Conservation (phyloP, 805 yeast genomes). For the Zygoascus bituminiphila region DNA sequence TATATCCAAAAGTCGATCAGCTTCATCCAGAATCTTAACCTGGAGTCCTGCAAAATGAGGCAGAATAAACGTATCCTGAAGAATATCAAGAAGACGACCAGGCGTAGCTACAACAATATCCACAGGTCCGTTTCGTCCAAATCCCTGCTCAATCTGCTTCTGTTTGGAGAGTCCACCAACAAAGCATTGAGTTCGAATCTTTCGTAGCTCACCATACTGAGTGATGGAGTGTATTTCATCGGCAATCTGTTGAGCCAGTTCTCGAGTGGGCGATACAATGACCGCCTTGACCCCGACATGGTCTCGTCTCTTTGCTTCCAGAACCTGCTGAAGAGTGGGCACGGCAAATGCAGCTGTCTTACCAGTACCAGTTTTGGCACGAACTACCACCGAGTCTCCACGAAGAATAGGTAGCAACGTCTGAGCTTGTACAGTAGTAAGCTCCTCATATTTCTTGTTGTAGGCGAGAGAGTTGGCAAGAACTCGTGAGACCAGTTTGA, state of each 20-base stretch:
- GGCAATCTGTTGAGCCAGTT: slow-evolving; percentile 75
- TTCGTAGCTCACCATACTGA: slow-evolving; percentile 26
- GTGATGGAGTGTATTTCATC: slow-evolving; percentile 48
- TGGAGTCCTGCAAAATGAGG: slow-evolving; percentile 45
- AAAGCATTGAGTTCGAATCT: slow-evolving; percentile 40
- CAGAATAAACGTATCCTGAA: slow-evolving; percentile 38
- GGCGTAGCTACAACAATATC: slow-evolving; percentile 82
- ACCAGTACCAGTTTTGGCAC: slow-evolving; percentile 95
- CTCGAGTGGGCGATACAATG: slow-evolving; percentile 84
- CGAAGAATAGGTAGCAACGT: slow-evolving; percentile 63
- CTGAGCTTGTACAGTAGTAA: slow-evolving; percentile 33
- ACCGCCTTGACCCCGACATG: slow-evolving; percentile 46
- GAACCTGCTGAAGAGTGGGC: slow-evolving; percentile 58
- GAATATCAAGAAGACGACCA: slow-evolving; percentile 65
- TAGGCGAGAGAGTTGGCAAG: slow-evolving; percentile 28
- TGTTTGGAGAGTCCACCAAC: slow-evolving; percentile 58
- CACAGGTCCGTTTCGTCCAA: slow-evolving; percentile 22
- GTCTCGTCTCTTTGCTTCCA: slow-evolving; percentile 30
- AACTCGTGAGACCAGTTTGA: slow-evolving; percentile 22
- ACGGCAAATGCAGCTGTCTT: slow-evolving; percentile 84
- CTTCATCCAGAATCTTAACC: slow-evolving; percentile 80
- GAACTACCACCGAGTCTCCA: slow-evolving; percentile 59
- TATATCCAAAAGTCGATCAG: slow-evolving; percentile 75
- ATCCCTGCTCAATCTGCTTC: slow-evolving; percentile 30
- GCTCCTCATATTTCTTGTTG: slow-evolving; percentile 25